Evolutionary conservation across 768 basidiomycete species (phyloP).

Genomic region (Podaxis mareebaensis): DNA sequence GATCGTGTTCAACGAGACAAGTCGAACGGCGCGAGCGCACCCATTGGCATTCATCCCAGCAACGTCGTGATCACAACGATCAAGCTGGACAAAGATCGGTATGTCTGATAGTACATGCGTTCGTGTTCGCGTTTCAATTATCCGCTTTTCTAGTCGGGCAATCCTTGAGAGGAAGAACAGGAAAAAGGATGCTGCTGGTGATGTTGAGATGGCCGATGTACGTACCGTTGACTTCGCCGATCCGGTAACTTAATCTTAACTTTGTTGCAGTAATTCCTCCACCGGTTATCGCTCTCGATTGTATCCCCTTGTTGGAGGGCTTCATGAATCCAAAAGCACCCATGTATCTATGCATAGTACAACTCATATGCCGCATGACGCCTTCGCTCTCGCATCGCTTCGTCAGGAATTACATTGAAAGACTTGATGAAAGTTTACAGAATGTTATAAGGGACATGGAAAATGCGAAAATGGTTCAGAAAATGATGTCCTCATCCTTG

Average conservation of each 20-base stretch:
- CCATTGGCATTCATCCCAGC: constrained; percentile 95
- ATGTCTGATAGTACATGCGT: constrained; percentile 20
- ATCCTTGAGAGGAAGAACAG: constrained; percentile 87
- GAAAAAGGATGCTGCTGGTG: constrained; percentile 60
- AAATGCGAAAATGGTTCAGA: constrained; percentile 44
- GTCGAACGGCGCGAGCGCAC: constrained; percentile 91
- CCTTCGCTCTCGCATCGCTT: constrained; percentile 15
- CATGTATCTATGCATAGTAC: constrained; percentile 68
- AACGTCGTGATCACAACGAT: constrained; percentile 93
- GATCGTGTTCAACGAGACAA: constrained; percentile 98
- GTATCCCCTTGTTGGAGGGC: constrained; percentile 25
- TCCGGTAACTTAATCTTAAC: constrained; percentile 17
- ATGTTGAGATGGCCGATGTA: constrained; percentile 83
- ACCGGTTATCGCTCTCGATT: constrained; percentile 20
- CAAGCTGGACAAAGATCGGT: constrained; percentile 93
- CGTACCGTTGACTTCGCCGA: constrained; percentile 30
- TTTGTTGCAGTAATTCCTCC: constrained; percentile 36
- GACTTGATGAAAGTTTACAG: background rate
- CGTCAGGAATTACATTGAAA: background rate
- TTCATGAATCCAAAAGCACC: constrained; percentile 47
- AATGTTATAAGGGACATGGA: constrained; percentile 6
- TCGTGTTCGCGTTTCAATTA: constrained; percentile 2
- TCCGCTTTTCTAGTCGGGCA: constrained; percentile 57
- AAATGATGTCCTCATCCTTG: constrained; percentile 94
- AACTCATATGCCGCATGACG: constrained; percentile 58